Evolutionary conservation across 1,139 yeast genomes (phyloP).

Genomic region (Spencermartinsiella ligniputridi): DNA sequence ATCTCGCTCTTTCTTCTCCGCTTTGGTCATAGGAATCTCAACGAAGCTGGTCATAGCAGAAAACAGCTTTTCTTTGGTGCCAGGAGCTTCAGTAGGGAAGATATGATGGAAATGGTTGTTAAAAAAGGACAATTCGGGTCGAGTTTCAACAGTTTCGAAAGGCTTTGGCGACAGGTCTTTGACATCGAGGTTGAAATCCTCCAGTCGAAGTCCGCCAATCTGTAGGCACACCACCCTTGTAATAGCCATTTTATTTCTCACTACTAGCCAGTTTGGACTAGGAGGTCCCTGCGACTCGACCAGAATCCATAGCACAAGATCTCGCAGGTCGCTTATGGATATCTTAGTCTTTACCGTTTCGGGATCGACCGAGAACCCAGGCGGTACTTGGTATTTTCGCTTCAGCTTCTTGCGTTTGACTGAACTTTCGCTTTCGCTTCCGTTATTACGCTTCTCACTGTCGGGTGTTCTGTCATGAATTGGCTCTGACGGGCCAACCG

Average conservation of each 20-base stretch:
- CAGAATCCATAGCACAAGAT: constrained; percentile 46
- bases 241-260: constrained; percentile 41
- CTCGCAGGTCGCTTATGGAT: constrained; percentile 41
- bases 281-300: constrained; percentile 22
- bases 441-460: too few relatives aligned
- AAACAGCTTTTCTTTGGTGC: constrained; percentile 53
- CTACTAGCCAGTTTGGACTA: constrained; percentile 24
- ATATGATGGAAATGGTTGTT: constrained; percentile 38
- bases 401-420: constrained; percentile 12
- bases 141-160: constrained; percentile 19
- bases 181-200: constrained; percentile 37
- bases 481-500: too few relatives aligned
- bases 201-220: constrained; percentile 60
- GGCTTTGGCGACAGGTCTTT: constrained; percentile 18
- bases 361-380: constrained; percentile 27
- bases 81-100: constrained; percentile 54
- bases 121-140: constrained; percentile 39
- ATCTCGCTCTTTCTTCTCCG: constrained; percentile 41
- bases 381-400: constrained; percentile 22
- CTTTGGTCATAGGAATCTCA: constrained; percentile 50
- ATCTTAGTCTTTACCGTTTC: constrained; percentile 17
- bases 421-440: not conserved
- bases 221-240: constrained; percentile 56
- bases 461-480: too few relatives aligned
- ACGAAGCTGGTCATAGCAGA: constrained; percentile 54